phyloP scores from a whole-genome alignment of 306 rosid species.

The Fragaria ananassa region DNA sequence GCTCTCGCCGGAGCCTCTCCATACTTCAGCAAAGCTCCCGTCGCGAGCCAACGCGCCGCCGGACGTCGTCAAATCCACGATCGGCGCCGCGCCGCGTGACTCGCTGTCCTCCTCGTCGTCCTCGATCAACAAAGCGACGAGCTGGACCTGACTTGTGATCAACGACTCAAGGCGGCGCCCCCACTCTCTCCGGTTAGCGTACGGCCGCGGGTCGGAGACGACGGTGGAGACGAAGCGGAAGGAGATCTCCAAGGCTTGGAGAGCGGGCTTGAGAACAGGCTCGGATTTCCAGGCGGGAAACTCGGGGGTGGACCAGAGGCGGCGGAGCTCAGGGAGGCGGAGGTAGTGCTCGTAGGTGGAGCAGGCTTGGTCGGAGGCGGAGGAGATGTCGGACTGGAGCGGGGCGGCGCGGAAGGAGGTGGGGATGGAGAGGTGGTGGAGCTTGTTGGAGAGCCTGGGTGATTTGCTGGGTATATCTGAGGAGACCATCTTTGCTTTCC shows the following conservation, averaged over 20 bases:
- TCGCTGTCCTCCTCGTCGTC: conserved; percentile 52
- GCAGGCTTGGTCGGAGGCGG: conserved; percentile 52
- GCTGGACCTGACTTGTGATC: conserved; percentile 46
- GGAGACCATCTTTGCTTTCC: conserved; percentile 61
- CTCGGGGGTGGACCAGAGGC: conserved; percentile 50
- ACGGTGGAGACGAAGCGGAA: conserved; percentile 65
- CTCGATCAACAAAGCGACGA: conserved; percentile 59
- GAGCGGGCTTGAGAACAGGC: conserved; percentile 63
- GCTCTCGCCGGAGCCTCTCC: conserved; percentile 39
- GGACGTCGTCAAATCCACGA: conserved; percentile 33
- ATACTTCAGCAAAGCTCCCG: conserved; percentile 53
- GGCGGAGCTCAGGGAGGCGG: conserved; percentile 59
- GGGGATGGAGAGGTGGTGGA: conserved; percentile 35
- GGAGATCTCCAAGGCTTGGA: conserved; percentile 75
- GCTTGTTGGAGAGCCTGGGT: conserved; percentile 49
- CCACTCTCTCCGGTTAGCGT: conserved; percentile 72
- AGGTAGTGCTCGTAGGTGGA: conserved; percentile 70
- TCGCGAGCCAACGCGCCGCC: conserved; percentile 40
- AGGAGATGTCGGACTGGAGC: conserved; percentile 39
- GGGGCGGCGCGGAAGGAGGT: conserved; percentile 30
- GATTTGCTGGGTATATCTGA: conserved; percentile 53
- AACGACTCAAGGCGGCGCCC: conserved; percentile 57
- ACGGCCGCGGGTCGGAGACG: conserved; percentile 68
- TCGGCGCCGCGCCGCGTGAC: conserved; percentile 58
- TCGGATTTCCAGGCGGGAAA: conserved; percentile 73